A percentile compares a stretch with the other conserved stretches of the same genome.
Evolutionary conservation across 1,139 yeast genomes (phyloP).

Genomic region (Blastobotrys persicus): DNA sequence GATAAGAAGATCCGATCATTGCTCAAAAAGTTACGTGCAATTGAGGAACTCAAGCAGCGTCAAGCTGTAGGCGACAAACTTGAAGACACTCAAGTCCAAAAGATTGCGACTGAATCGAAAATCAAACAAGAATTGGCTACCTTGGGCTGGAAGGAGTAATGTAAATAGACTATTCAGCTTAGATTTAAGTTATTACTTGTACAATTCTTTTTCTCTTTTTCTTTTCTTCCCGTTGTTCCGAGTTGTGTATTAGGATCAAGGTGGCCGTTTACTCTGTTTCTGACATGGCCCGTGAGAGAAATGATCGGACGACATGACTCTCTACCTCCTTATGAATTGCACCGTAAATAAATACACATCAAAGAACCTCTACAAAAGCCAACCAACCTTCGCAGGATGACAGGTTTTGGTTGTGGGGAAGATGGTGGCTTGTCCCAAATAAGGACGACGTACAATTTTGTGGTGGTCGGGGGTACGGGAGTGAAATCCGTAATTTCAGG

Average conservation of each 20-base stretch:
- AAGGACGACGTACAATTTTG: too few species aligned
- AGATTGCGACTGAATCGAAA: constrained; percentile 80
- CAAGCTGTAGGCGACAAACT: constrained; percentile 80
- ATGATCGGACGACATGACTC: too few species aligned
- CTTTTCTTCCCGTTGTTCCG: too few species aligned
- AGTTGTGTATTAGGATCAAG: too few species aligned
- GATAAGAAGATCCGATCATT: constrained; percentile 90
- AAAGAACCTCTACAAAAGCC: too few species aligned
- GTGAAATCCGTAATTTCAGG: too few species aligned
- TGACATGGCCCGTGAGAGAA: too few species aligned
- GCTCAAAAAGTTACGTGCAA: constrained; percentile 90
- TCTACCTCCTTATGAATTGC: too few species aligned
- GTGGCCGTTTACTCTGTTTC: too few species aligned
- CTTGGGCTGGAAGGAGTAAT: constrained; percentile 62
- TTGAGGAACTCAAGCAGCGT: constrained; percentile 81
- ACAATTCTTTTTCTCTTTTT: too few species aligned
- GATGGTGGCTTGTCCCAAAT: neutral
- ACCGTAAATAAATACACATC: too few species aligned
- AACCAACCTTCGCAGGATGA: neutral
- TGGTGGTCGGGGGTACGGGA: neutral
- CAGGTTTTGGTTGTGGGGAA: neutral
- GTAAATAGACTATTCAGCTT: neutral
- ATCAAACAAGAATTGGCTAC: constrained; percentile 68
- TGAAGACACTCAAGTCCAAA: constrained; percentile 89
- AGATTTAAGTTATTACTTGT: neutral